A percentile compares a stretch with the other conserved stretches of the same genome.
Evolutionary conservation across 2,329 filamentous ascomycete genomes (phyloP).

Genomic region (Didymosphaeria variabile): DNA sequence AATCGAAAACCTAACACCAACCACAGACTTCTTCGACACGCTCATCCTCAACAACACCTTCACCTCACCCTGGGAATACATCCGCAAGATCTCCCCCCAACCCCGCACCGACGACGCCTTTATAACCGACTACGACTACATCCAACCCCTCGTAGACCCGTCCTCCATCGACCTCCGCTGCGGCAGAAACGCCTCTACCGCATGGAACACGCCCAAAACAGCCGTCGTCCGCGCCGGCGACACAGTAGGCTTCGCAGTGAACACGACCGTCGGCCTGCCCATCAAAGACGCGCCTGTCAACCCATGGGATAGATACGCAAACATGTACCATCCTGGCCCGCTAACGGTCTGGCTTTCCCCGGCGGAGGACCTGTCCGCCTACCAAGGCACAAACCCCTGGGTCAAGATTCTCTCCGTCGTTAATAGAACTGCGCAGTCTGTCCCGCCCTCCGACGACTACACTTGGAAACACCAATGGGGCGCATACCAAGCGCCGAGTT

Average conservation of each 20-base stretch:
- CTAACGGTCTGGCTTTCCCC: constrained; percentile 21
- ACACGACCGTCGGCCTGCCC: constrained; percentile 17
- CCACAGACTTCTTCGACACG: constrained; percentile 26
- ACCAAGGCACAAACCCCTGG: constrained; percentile 24
- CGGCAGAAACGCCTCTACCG: constrained; percentile 20
- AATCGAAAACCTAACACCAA: no score
- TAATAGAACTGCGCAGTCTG: constrained; percentile 20
- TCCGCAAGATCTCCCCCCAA: constrained; percentile 18
- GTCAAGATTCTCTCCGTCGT: constrained; percentile 26
- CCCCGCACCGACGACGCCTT: not conserved
- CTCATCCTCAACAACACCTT: constrained; percentile 24
- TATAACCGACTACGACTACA: constrained; percentile 20
- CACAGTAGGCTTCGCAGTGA: constrained; percentile 26
- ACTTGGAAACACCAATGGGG: constrained; percentile 28
- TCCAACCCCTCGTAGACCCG: constrained; percentile 20
- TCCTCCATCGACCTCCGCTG: constrained; percentile 22
- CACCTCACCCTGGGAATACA: constrained; percentile 28
- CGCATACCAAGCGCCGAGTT: constrained; percentile 23
- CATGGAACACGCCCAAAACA: constrained; percentile 22
- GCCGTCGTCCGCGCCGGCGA: constrained; percentile 23
- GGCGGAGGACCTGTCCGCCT: constrained; percentile 8
- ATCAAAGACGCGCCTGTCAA: constrained; percentile 16
- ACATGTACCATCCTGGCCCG: constrained; percentile 24
- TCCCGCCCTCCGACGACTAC: constrained; percentile 20
- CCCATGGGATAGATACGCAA: constrained; percentile 23